These are phyloP conservation scores for Starmerella vaccinii DNA, from an alignment of 805 yeast genomes.

Conservation along the genomic window DNA sequence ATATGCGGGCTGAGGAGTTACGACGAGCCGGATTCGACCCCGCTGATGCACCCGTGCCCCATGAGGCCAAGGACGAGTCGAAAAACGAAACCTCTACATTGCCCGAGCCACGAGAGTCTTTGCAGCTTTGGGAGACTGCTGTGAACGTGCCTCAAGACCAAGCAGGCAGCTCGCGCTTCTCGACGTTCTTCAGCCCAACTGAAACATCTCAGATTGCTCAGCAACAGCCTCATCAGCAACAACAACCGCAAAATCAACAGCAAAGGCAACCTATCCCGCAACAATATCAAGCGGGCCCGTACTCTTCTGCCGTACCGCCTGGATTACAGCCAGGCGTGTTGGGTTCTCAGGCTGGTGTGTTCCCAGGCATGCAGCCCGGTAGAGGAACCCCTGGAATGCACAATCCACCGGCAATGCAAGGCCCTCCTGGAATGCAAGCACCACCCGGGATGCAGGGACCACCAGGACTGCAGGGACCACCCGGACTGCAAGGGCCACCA, in stretches of 20 bases:
- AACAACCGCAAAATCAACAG: neutral
- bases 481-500: neutral
- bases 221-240: neutral
- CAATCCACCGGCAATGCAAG: neutral
- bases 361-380: neutral
- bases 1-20: slow-evolving; percentile 7
- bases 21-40: neutral
- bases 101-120: neutral
- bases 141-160: neutral
- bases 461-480: neutral
- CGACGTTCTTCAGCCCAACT: slow-evolving; percentile 15
- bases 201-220: neutral
- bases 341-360: neutral
- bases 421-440: neutral
- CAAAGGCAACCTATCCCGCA: neutral
- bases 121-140: slow-evolving; percentile 5
- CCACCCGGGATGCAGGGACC: slow-evolving; percentile 3
- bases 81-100: neutral
- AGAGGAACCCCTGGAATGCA: neutral
- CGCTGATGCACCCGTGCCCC: neutral
- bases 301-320: slow-evolving; percentile 3
- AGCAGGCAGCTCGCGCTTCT: slow-evolving; percentile 20
- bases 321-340: neutral
- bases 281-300: neutral
- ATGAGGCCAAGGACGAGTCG: neutral